Base-by-base conservation (phyloP, 192 early-diverging fungal genomes). In the Funneliformis mosseae region DNA sequence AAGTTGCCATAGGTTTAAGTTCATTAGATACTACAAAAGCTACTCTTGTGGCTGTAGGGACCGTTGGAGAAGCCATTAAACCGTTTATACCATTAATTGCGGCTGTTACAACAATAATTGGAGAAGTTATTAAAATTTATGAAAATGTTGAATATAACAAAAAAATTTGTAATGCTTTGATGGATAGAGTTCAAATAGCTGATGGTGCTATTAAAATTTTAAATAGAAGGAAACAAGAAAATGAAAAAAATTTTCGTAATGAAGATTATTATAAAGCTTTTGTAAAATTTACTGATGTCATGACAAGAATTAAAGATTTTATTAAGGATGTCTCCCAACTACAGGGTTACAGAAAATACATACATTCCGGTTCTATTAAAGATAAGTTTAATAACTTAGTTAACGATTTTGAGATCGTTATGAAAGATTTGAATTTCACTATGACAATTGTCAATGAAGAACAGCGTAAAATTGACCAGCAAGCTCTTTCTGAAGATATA, bases 251-350 rank as follows among this genome's bases (percentile, higher is more conserved):
- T n/a, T 63, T 63, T 63, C 12, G n/a, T 14, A 23, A 63, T 5
- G 4, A 9, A 4, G 21, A 23, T n/a, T 63, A 63, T 16, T 63
- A 23, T 63, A 4, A 50, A 46, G 0, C 38, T 3, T 78, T 78
- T 55, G 9, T 48, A 45, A 18, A 48, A 18, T 78, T 78, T 68
- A 21, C 48, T 27, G 11, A 21, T 28, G 43, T 68, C 14, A 38
- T 78, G 18, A 50, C 48, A 55, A 78, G 46, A 50, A 78, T 78
- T 3, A 68, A 55, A 55, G 64, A 48, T 33, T 78, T 78, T 50
- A 43, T 78, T 45, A 23, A 50, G 16, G 64, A 78, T 67, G 45
- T 78, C 14, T 33, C 64, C 23, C n/a, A 67, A 14, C 64, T 68
- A 46, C 60, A 77, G 33, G 77, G 77, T 14, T 78, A 50, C 28